Evolutionary conservation across 306 rosid genomes (phyloP).

Genomic region (Vigna trinervia): DNA sequence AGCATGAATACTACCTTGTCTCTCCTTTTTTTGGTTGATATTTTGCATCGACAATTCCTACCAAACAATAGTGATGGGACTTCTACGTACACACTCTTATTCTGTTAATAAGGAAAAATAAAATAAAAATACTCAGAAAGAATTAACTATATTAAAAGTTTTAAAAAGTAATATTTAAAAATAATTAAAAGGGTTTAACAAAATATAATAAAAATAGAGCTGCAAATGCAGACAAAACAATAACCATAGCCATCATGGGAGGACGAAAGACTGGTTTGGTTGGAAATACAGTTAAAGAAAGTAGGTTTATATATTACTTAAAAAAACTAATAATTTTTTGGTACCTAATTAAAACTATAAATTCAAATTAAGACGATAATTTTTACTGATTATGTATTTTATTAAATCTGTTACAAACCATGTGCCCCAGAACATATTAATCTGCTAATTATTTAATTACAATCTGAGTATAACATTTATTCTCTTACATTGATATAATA

Average conservation of each 20-base stretch:
- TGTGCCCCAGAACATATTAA: no score
- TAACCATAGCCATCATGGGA: neutral
- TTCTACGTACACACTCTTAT: neutral
- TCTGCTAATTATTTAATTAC: no score
- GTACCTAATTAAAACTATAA: no score
- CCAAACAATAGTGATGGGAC: neutral
- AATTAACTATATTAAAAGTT: neutral
- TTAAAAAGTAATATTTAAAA: neutral
- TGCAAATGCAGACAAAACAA: neutral
- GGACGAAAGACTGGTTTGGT: neutral
- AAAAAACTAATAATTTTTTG: no score
- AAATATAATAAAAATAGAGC: neutral
- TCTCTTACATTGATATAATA: neutral
- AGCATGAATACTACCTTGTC: neutral
- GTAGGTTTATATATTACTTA: no score
- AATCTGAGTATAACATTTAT: neutral
- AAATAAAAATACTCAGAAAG: no score
- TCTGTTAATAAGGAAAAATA: no score
- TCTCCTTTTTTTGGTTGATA: neutral
- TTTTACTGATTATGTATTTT: no score
- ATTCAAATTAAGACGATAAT: no score
- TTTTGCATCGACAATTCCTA: neutral
- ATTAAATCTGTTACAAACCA: no score
- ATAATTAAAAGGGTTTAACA: neutral
- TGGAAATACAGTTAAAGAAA: no score